Base-by-base conservation (phyloP, 208 protist genomes). In the Leishmania gerbilli region DNA sequence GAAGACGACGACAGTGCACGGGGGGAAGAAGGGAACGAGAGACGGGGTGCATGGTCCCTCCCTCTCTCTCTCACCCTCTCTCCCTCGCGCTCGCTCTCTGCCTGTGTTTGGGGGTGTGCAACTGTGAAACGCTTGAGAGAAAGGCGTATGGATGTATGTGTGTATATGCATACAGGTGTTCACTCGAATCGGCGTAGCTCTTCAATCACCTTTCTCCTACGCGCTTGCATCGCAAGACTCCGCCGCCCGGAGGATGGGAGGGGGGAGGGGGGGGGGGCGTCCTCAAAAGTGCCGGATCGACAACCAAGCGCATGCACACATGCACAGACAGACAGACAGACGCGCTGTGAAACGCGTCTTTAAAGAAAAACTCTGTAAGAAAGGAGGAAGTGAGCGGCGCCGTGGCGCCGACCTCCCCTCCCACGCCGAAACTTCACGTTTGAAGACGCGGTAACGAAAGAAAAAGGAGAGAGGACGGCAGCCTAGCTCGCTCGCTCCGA, bases 191-290 rank as follows among this genome's bases (percentile, higher is more conserved):
- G 67, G 53, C 34, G 9, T n/a, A 24, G 5, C 17, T 76, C 42
- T 21, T 15, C 49, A 31, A 85, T 55, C 62, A 80, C 77, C 64
- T 71, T 15, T 79, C 68, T 60, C 31, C 56, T 47, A 56, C 68
- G 9, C 31, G 9, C 2, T 11, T 74, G 15, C 69, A 74, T 51
- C 42, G 27, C 42, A 51, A 55, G 45, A 34, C 19, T 4, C 27
- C 21, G 24, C n/a, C 11, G 51, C 42, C 24, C 45, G 45, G 13
- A 13, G 8, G 9, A 9, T 6, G 45, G 9, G 45, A 6, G 27
- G 11, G 69, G 40, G 40, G 45, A 3, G 42, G 0, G 45, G 45
- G 45, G 45, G 45, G 17, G 69, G 11, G 69, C 27, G 11, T 47
- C 42, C 49, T n/a, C 69, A 31, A 55, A 74, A 51, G 27, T 45